Conservation (phyloP, 805 yeast species). For the Jamesozyma hellenica region DNA sequence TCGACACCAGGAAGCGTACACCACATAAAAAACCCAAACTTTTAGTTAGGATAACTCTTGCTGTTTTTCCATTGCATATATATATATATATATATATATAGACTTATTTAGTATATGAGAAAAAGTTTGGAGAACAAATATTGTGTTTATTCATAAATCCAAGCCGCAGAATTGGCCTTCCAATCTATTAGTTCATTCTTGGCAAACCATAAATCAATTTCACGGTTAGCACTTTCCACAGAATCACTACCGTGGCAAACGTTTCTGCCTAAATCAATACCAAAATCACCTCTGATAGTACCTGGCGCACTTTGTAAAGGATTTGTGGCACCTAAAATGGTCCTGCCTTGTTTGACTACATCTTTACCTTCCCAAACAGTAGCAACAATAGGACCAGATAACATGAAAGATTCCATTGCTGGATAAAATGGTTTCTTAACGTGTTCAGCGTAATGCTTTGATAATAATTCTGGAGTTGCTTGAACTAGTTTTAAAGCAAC, state of each 20-base stretch:
- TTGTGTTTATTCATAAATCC: conserved; percentile 74
- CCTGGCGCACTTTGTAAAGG: conserved; percentile 97
- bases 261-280: conserved; percentile 98
- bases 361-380: conserved; percentile 99
- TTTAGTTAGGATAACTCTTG: no score
- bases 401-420: conserved; percentile 89
- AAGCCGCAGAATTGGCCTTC: conserved; percentile 72
- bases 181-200: conserved; percentile 88
- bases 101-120: no score
- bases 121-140: no score
- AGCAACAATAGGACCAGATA: conserved; percentile 96
- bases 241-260: conserved; percentile 99
- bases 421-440: conserved; percentile 97
- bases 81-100: no score
- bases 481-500: conserved; percentile 87
- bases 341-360: conserved; percentile 97
- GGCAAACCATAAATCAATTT: conserved; percentile 96
- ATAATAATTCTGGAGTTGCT: conserved; percentile 79
- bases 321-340: conserved; percentile 97
- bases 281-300: conserved; percentile 98
- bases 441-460: conserved; percentile 92
- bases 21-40: no score
- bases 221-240: conserved; percentile 94
- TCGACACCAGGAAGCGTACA: no score
- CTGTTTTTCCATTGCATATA: no score